Conservation (phyloP, 2,329 filamentous ascomycete species). For the Shiraia sp. region DNA sequence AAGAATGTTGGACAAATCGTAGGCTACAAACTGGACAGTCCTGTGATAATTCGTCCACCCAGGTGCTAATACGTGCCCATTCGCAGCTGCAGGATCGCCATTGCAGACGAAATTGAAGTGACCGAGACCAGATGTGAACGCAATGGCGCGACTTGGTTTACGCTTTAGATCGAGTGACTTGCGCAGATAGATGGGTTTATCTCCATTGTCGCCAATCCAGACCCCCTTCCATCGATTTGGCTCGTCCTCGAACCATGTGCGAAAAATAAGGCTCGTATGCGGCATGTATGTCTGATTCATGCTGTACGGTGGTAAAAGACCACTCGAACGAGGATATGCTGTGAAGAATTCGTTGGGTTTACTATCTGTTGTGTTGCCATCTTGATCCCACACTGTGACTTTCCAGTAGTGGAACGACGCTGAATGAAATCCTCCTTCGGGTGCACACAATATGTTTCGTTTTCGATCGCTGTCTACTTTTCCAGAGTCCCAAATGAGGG, state of each 20-base stretch:
- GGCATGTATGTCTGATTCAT: slow-evolving; percentile 52
- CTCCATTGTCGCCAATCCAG: slow-evolving; percentile 47
- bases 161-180: slow-evolving; percentile 34
- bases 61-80: slow-evolving; percentile 32
- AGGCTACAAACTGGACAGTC: slow-evolving; percentile 50
- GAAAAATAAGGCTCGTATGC: slow-evolving; percentile 48
- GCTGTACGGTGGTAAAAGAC: slow-evolving; percentile 45
- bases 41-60: slow-evolving; percentile 49
- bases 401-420: slow-evolving; percentile 45
- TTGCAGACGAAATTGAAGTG: slow-evolving; percentile 48
- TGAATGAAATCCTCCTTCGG: slow-evolving; percentile 41
- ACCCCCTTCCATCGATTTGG: slow-evolving; percentile 47
- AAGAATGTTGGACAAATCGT: slow-evolving; percentile 47
- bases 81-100: slow-evolving; percentile 38
- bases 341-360: slow-evolving; percentile 45
- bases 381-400: slow-evolving; percentile 44
- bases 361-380: slow-evolving; percentile 30
- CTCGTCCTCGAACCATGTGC: slow-evolving; percentile 49
- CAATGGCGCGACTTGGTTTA: slow-evolving; percentile 40
- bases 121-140: slow-evolving; percentile 46
- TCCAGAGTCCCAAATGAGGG: slow-evolving; percentile 23
- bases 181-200: slow-evolving; percentile 48
- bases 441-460: slow-evolving; percentile 34
- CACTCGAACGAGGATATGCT: slow-evolving; percentile 42
- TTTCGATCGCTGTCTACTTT: slow-evolving; percentile 24